Evolutionary conservation across 2,329 filamentous ascomycete genomes (phyloP), one percentile per base, ranked within the genome.

Genomic region (Fusarium torreyae): DNA sequence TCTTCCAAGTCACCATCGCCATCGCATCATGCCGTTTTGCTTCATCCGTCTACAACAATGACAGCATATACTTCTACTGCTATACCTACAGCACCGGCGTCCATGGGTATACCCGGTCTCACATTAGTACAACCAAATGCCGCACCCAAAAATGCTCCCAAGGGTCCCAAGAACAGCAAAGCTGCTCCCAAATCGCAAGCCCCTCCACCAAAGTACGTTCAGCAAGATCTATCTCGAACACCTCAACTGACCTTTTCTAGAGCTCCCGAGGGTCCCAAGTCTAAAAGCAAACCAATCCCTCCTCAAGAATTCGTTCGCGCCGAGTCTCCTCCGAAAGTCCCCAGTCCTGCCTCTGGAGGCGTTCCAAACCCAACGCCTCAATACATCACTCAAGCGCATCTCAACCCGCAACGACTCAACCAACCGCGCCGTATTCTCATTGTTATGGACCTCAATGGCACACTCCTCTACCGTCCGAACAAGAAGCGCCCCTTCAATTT

Each of bases 361-460:
- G 78, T 90, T 24, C 93, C 93, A 1, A 75, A 85, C 0, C 88
- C 92, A 0, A 86, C 86, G 2, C 45, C 79, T 1, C 75, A 79
- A 46, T 97, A 97, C 79, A 81, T 93, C n/a, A 55, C 75, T 5
- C 84, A 85, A 53, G 84, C 91, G 3, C 76, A 80, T 6, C 70
- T 81, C 15, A 72, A 81, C 1, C 84, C 88, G 1, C 73, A 77
- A 28, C 69, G 70, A 17, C 79, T 87, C 5, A 39, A 78, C 0
- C 51, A 78, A 1, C 86, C 90, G 2, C 88, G 88, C 40, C 87
- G 86, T 17, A 86, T 97, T 34, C 88, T 99, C 22, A 84, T 99
- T 51, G 88, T 98, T 46, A 88, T 98, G 66, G 96, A 99, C 80
- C 87, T 99, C 38, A 99, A 98, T 78, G 96, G 96, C 66, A 98